A percentile compares a stretch with the other conserved stretches of the same genome.
Evolutionary conservation across 2,329 filamentous ascomycete genomes (phyloP).

Genomic region (Penicillium sp.): DNA sequence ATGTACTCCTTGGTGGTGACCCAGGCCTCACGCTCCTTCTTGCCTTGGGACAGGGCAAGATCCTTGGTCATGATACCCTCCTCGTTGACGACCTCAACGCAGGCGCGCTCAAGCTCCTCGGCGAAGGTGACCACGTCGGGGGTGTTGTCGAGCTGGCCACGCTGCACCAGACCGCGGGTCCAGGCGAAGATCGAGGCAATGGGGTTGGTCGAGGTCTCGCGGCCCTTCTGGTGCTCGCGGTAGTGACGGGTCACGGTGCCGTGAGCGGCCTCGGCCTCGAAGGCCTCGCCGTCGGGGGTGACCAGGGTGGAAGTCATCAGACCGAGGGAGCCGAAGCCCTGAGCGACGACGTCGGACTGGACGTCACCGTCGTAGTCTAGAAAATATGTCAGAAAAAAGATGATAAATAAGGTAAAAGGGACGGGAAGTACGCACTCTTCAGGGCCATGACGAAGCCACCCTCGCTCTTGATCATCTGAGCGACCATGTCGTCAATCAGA

Average conservation of each 20-base stretch:
- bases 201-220: conserved; percentile 95
- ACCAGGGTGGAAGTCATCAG: conserved; percentile 98
- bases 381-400: conserved; percentile 4
- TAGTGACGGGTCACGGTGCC: conserved; percentile 97
- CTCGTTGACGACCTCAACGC: conserved; percentile 85
- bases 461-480: conserved; percentile 98
- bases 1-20: conserved; percentile 92
- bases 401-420: not conserved
- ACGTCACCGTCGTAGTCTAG: conserved; percentile 98
- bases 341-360: conserved; percentile 95
- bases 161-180: conserved; percentile 90
- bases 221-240: conserved; percentile 97
- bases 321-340: conserved; percentile 95
- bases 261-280: conserved; percentile 96
- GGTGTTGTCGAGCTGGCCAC: conserved; percentile 87
- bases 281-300: conserved; percentile 93
- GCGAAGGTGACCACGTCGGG: conserved; percentile 88
- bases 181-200: conserved; percentile 99
- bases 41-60: conserved; percentile 87
- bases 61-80: conserved; percentile 99
- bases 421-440: conserved; percentile 76
- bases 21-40: conserved; percentile 75
- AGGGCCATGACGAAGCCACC: conserved; percentile 96
- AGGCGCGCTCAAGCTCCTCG: conserved; percentile 85
- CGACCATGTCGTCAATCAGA: conserved; percentile 99